Percentiles rank a stretch among this genome's conserved stretches.
phyloP scores from a whole-genome alignment of 495 filamentous ascomycete species.

The Cladorrhinum samala region DNA sequence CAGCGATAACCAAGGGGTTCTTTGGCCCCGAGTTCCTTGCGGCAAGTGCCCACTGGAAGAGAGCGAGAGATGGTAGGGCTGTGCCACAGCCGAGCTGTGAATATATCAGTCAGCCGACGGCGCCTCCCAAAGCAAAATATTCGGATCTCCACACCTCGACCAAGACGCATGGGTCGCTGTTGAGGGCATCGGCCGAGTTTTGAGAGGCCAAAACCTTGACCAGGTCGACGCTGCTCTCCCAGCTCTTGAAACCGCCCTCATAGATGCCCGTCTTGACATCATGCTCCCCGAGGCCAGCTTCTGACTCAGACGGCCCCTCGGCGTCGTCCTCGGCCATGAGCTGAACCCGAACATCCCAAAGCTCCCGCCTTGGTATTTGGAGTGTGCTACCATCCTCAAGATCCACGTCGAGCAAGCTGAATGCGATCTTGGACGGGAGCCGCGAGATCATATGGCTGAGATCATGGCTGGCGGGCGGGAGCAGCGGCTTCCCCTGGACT shows the following conservation, averaged over 20 bases:
- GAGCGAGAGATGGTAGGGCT: slow-evolving; percentile 69
- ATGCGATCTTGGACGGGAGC: slow-evolving; percentile 75
- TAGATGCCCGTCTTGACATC: slow-evolving; percentile 89
- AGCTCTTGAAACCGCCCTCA: slow-evolving; percentile 98
- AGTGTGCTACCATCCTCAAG: slow-evolving; percentile 40
- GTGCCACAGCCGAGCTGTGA: slow-evolving; percentile 83
- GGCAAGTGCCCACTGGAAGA: slow-evolving; percentile 64
- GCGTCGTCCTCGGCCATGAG: slow-evolving; percentile 77
- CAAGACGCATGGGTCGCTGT: slow-evolving; percentile 42
- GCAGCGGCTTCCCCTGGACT: slow-evolving; percentile 41
- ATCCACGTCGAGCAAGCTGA: slow-evolving; percentile 54
- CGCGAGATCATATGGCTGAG: slow-evolving; percentile 52
- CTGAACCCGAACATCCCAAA: slow-evolving; percentile 91
- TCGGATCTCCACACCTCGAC: slow-evolving; percentile 60
- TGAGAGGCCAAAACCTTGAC: slow-evolving; percentile 57
- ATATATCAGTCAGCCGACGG: slow-evolving; percentile 17
- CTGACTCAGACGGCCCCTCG: slow-evolving; percentile 29
- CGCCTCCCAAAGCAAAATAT: neutral
- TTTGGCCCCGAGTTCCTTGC: slow-evolving; percentile 20
- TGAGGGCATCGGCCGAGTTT: slow-evolving; percentile 54
- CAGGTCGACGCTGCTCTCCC: slow-evolving; percentile 90
- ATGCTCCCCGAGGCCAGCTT: slow-evolving; percentile 61
- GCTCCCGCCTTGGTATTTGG: slow-evolving; percentile 71
- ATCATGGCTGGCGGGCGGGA: slow-evolving; percentile 40
- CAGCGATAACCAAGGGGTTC: slow-evolving; percentile 52